phyloP scores from a whole-genome alignment of 805 yeast genomes.

The Sugiyamaella marilandica region DNA sequence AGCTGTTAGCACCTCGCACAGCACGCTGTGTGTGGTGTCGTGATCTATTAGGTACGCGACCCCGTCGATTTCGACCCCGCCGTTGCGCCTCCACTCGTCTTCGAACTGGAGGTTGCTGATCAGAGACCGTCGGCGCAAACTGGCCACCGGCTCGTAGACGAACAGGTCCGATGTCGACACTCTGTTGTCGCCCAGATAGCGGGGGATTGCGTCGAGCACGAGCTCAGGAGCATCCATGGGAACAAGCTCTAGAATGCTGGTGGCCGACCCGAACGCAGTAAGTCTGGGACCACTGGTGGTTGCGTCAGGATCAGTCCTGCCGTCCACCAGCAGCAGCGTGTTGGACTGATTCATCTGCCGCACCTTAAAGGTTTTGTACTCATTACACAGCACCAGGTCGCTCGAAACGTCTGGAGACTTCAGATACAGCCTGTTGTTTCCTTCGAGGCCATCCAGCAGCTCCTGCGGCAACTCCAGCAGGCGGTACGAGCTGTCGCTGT shows the following conservation, averaged over 20 bases:
- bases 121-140: conserved; percentile 37
- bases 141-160: conserved; percentile 6
- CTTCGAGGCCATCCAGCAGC: conserved; percentile 22
- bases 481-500: conserved; percentile 15
- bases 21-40: conserved; percentile 22
- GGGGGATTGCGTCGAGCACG: conserved; percentile 23
- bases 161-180: background rate
- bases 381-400: conserved; percentile 60
- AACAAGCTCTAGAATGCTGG: conserved; percentile 24
- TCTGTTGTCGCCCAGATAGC: conserved; percentile 17
- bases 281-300: background rate
- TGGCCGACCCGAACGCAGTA: conserved; percentile 24
- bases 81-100: conserved; percentile 45
- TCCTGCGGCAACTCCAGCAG: conserved; percentile 29
- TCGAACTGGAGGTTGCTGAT: conserved; percentile 53
- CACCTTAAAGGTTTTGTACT: conserved; percentile 53
- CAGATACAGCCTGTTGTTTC: conserved; percentile 21
- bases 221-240: conserved; percentile 15
- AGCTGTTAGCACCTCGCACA: conserved; percentile 27
- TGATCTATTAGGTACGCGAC: conserved; percentile 34
- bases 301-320: conserved; percentile 5
- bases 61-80: conserved; percentile 55
- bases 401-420: conserved; percentile 34
- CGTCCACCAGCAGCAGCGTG: conserved; percentile 54
- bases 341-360: conserved; percentile 86